Evolutionary conservation across 306 rosid genomes (phyloP), one percentile per base, ranked within the genome.

Genomic region (Pterocarpus santalinus): DNA sequence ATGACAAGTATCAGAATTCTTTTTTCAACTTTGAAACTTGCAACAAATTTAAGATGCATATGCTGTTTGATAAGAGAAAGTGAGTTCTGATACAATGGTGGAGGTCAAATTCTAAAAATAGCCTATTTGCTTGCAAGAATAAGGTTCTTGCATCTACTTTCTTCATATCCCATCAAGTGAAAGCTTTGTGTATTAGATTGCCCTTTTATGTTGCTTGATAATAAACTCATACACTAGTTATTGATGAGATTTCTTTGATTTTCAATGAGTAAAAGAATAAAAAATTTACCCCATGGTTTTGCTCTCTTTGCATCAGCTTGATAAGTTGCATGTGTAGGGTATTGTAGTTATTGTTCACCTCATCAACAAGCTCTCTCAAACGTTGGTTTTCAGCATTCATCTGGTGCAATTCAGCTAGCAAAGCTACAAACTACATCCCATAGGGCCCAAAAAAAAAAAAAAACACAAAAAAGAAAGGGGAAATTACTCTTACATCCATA

Each of bases 331-430:
- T 53, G 76, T 80, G 86, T 6, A 91, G 78, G 77, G 80, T 44
- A 56, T 72, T 78, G 82, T 78, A 87, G 74, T 86, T 81, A 16
- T 55, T 74, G 84, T 84, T 87, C 47, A 82, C 69, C 75, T 91
- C 86, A 58, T 72, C 80, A 65, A 91, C 69, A 84, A 76, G 39
- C 30, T 76, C 87, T 86, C 82, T 89, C 72, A 91, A 62, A 13
- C 86, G 82, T 57, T 80, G 85, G 62, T 91, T 91, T 68, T 89
- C 91, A 49, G 62, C 80, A 41, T 65, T 87, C 85, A 81, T 51
- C 36, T 83, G 87, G 41, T 87, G 86, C 76, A 91, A 46, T 67
- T 91, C 91, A 44, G 86, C 76, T 66, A 80, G 70, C 80, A 82
- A 47, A 56, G 35, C 88, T 22, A 47, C 77, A 65, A 67, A 38